Conservation (phyloP, 1,139 yeast species). For the Petasospora fabianii region DNA sequence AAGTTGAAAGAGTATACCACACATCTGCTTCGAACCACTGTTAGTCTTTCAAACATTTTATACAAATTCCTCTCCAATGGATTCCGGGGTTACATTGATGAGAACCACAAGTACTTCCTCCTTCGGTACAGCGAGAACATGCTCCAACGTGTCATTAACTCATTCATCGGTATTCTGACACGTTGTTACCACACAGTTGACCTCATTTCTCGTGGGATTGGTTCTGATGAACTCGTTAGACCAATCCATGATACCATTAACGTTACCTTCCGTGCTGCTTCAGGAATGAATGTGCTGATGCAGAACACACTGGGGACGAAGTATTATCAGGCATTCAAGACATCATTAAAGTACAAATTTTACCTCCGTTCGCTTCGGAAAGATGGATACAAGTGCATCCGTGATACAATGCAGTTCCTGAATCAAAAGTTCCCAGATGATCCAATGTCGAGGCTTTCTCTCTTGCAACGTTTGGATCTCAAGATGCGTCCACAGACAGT, state of each 20-base stretch:
- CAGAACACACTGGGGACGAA: conserved; percentile 22
- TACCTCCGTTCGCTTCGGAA: conserved; percentile 21
- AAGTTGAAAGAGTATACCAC: conserved; percentile 15
- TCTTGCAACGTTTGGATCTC: conserved; percentile 18
- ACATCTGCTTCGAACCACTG: conserved; percentile 4
- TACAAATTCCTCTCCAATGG: conserved; percentile 15
- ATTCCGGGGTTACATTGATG: conserved; percentile 15
- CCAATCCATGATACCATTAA: conserved; percentile 7
- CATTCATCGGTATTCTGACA: conserved; percentile 14
- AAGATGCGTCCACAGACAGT: conserved; percentile 15
- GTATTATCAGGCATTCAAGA: conserved; percentile 25
- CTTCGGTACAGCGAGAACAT: conserved; percentile 20
- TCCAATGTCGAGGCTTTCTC: conserved; percentile 14
- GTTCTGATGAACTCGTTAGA: conserved; percentile 1
- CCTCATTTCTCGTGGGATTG: conserved; percentile 17
- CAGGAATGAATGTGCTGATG: conserved; percentile 19
- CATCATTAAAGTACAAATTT: conserved; percentile 22
- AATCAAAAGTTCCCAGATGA: conserved; percentile 18
- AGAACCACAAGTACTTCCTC: conserved; percentile 16
- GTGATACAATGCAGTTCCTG: conserved; percentile 22
- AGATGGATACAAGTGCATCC: conserved; percentile 25
- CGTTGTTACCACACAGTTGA: conserved; percentile 23
- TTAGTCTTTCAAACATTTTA: conserved; percentile 17
- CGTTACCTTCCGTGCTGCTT: conserved; percentile 11
- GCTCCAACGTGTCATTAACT: conserved; percentile 15